Base-by-base conservation (phyloP, 2,329 filamentous ascomycete genomes). In the Sporothrix dimorphospora region DNA sequence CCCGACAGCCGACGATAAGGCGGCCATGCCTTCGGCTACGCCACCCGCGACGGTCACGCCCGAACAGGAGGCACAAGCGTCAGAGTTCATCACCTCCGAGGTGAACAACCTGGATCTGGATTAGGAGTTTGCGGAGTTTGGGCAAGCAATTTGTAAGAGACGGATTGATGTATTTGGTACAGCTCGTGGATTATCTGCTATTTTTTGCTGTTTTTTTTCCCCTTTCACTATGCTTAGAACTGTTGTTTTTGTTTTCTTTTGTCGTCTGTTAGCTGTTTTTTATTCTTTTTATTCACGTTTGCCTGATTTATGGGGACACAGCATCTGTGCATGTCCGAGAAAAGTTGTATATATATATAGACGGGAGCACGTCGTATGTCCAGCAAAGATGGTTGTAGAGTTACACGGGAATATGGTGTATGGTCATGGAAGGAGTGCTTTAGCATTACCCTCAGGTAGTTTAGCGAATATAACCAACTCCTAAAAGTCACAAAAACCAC, bases 51-150 rank as follows among this genome's bases (percentile, higher is more conserved):
- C 57, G 2, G 19, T 12, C 34, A 12, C 19, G 19, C 34, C 42
- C n/a, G 24, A 69, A 21, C 69, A 51, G 21, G 67, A 68, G 63
- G 65, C 55, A 34, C 71, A 71, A 27, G 70, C 74, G 4, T 77
- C 77, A 8, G 69, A 69, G 40, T 81, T 80, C 71, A 78, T 81
- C 63, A 76, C 72, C 73, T 76, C 79, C 72, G 79, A 79, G 42
- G 74, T 81, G 53, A 77, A 78, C 19, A 75, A 71, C 19, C 74
- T 80, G 0, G 79, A 81, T 73, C 68, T 81, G 51, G 79, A 81
- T 38, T 81, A 65, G 9, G 49, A 30, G 38, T 63, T 65, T 24
- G 27, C 9, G 16, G 21, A 42, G 19, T 66, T 30, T 14, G 21
- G 57, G 40, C 61, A 65, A 63, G 24, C 12, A 21, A 27, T 45